These are phyloP conservation scores for Trichosanthes truncata DNA, from an alignment of 306 rosid species.

Conservation along the genomic window DNA sequence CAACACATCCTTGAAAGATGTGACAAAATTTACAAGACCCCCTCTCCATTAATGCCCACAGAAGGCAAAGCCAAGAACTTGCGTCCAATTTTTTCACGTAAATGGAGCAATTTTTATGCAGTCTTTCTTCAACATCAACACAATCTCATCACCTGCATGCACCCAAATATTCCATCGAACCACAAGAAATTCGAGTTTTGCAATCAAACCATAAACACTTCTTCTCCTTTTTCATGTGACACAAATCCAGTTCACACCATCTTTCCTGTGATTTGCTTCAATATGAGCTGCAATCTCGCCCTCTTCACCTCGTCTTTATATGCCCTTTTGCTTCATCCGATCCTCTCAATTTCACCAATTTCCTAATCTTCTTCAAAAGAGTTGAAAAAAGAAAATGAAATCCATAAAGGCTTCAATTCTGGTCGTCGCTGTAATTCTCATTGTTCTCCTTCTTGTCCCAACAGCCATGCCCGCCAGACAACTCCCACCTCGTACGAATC, in stretches of 20 bases:
- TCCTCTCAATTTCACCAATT: not conserved
- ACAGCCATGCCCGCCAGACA: constrained; percentile 30
- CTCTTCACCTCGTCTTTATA: not conserved
- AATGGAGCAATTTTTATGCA: not conserved
- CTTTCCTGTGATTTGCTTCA: constrained; percentile 65
- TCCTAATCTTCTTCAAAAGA: not conserved
- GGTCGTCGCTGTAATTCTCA: constrained; percentile 1
- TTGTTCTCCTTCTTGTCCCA: constrained; percentile 28
- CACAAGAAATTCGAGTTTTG: constrained; percentile 32
- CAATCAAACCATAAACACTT: constrained; percentile 17
- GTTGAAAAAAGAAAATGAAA: not conserved
- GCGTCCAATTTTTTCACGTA: constrained; percentile 47
- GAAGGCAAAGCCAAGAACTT: not conserved
- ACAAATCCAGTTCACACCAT: not conserved
- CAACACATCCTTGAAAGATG: not conserved
- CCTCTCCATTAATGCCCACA: constrained; percentile 28
- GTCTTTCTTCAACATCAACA: not conserved
- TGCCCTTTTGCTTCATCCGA: constrained; percentile 13
- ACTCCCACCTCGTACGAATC: constrained; percentile 31
- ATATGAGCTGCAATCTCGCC: constrained; percentile 12
- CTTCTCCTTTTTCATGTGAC: constrained; percentile 53
- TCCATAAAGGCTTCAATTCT: constrained; percentile 19
- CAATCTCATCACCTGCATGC: not conserved
- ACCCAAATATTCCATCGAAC: constrained; percentile 20
- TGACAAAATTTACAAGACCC: not conserved